These are phyloP conservation scores for Geotrichum siamense DNA, from an alignment of 1,139 yeast species.

Conservation along the genomic window DNA sequence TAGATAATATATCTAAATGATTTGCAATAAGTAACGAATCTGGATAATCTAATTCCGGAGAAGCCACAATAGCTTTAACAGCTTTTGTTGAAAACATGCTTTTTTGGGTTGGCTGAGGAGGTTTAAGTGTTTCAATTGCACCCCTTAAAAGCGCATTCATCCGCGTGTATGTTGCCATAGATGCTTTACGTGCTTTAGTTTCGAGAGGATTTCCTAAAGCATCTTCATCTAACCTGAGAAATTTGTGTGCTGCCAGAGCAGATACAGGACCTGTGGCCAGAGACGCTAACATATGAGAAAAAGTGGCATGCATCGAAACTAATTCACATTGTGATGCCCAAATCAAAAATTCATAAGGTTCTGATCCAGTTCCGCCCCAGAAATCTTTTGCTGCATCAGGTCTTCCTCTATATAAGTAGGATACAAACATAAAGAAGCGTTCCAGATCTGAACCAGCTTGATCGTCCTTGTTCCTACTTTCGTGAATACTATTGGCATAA, in stretches of 20 bases:
- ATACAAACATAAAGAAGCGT: constrained; percentile 72
- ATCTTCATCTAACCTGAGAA: constrained; percentile 20
- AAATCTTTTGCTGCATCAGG: constrained; percentile 53
- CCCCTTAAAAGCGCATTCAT: constrained; percentile 52
- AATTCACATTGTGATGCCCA: constrained; percentile 89
- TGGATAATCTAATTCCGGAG: constrained; percentile 65
- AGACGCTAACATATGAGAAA: constrained; percentile 70
- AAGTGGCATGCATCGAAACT: constrained; percentile 75
- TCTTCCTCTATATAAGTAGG: constrained; percentile 59
- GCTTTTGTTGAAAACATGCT: constrained; percentile 16
- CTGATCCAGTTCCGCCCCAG: constrained; percentile 64
- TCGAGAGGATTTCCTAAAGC: constrained; percentile 9
- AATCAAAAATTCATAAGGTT: constrained; percentile 64
- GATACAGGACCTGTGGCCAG: constrained; percentile 56
- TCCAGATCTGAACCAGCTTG: constrained; percentile 72
- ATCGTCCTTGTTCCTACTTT: constrained; percentile 22
- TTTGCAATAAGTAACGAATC: constrained; percentile 72
- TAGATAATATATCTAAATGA: constrained; percentile 50
- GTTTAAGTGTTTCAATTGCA: constrained; percentile 45
- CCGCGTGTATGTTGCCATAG: constrained; percentile 44
- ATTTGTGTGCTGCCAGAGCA: constrained; percentile 43
- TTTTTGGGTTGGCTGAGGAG: constrained; percentile 19
- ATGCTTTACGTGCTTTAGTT: constrained; percentile 12
- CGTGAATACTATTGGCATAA: constrained; percentile 43
- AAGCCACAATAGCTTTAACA: constrained; percentile 25